Percentiles rank a stretch among this genome's conserved stretches.
Conservation (phyloP, 73 alveolate species). For the Tetrahymena elliotti region DNA sequence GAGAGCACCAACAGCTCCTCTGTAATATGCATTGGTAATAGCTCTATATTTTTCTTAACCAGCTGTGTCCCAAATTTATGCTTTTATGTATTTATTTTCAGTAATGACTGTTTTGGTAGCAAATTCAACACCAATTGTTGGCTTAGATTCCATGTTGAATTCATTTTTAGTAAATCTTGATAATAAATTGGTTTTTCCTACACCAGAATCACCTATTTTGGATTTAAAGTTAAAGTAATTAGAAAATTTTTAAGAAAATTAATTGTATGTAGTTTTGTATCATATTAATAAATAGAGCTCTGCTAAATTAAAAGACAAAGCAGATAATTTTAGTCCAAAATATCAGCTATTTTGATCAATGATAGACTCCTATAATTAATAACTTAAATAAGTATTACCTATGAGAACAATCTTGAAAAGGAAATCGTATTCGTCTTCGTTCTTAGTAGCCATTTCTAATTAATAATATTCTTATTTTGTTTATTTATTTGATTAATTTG, state of each 20-base stretch:
- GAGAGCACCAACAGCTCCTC: conserved; percentile 77
- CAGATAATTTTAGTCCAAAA: not conserved
- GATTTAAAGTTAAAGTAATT: not conserved
- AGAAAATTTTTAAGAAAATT: not conserved
- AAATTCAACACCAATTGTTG: conserved; percentile 90
- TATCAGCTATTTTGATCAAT: not conserved
- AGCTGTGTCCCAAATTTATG: conserved; percentile 83
- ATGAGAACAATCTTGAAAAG: conserved; percentile 38
- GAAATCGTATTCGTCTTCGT: conserved; percentile 41
- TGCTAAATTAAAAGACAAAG: not conserved
- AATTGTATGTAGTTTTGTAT: not conserved
- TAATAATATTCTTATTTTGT: not conserved
- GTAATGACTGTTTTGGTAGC: conserved; percentile 66
- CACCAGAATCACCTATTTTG: conserved; percentile 71
- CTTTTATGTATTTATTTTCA: conserved; percentile 64
- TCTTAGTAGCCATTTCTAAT: conserved; percentile 27
- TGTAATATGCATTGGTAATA: conserved; percentile 65
- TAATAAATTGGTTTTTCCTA: conserved; percentile 73
- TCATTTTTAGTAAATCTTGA: conserved; percentile 67
- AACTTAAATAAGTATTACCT: conserved; percentile 1
- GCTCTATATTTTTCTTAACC: conserved; percentile 78
- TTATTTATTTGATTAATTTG: no score
- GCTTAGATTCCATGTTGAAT: conserved; percentile 52
- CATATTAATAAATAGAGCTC: not conserved
- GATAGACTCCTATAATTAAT: not conserved